Conservation (phyloP, 768 basidiomycete genomes). For the Tulasnella sp. region DNA sequence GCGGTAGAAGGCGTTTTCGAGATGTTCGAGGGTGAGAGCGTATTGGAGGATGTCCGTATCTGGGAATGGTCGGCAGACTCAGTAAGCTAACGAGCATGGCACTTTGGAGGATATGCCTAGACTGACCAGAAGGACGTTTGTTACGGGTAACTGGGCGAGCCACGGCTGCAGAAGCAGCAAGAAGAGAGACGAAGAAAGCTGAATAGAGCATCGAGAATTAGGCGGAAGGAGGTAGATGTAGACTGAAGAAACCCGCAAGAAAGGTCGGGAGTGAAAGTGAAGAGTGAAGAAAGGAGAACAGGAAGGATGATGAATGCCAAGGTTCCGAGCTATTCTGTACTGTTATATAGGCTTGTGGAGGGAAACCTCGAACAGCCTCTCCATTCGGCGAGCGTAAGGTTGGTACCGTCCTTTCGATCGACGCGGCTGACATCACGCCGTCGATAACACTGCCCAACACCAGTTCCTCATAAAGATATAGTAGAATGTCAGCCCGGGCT, state of each 20-base stretch:
- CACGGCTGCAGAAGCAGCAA: not conserved
- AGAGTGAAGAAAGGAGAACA: not conserved
- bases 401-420: not conserved
- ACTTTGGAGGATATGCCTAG: not conserved
- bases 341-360: not conserved
- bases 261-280: not conserved
- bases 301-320: not conserved
- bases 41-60: constrained; percentile 32
- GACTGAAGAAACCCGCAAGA: not conserved
- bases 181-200: not conserved
- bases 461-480: not conserved
- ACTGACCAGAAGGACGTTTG: not conserved
- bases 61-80: not conserved
- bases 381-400: no score
- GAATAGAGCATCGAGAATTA: not conserved
- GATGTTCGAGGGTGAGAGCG: constrained; percentile 52
- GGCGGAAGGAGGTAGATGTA: not conserved
- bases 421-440: not conserved
- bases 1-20: constrained; percentile 56
- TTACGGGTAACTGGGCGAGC: not conserved
- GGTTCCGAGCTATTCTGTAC: not conserved
- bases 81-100: not conserved
- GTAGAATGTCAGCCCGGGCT: not conserved
- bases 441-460: not conserved
- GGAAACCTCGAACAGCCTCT: not conserved